Conservation (phyloP, 2,329 filamentous ascomycete genomes). For the Cercospora zeina region DNA sequence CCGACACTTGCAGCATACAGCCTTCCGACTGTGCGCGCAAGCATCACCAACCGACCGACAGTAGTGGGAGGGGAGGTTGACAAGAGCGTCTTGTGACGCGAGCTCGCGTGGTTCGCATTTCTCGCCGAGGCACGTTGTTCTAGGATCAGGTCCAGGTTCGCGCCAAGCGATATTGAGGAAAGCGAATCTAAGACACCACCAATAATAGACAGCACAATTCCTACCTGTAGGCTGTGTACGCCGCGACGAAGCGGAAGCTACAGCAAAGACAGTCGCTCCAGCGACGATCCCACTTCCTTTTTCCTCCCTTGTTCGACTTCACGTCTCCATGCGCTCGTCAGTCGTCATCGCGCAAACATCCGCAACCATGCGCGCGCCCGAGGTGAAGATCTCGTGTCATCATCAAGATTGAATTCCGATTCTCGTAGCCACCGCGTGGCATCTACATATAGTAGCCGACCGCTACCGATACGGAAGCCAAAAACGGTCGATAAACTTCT, state of each 20-base stretch:
- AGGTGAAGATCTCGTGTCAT: not conserved
- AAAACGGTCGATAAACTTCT: not conserved
- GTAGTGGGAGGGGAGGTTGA: too few relatives aligned
- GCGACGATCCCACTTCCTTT: not conserved
- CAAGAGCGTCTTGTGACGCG: not conserved
- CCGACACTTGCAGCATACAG: constrained; percentile 9
- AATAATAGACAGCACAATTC: not conserved
- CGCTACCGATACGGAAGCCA: constrained; percentile 4
- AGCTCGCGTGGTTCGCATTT: not conserved
- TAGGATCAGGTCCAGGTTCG: not conserved
- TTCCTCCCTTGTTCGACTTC: not conserved
- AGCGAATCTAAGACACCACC: constrained; percentile 7
- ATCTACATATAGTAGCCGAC: constrained; percentile 14
- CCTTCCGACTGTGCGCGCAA: constrained; percentile 22
- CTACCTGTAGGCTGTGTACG: not conserved
- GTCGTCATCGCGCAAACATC: not conserved
- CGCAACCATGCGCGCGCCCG: not conserved
- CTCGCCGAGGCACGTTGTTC: constrained; percentile 3
- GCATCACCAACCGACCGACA: constrained; percentile 22
- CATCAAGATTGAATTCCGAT: not conserved
- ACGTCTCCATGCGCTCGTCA: not conserved
- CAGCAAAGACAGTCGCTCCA: not conserved
- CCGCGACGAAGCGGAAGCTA: constrained; percentile 1
- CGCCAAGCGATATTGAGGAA: constrained; percentile 8
- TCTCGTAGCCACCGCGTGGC: constrained; percentile 10